These are phyloP conservation scores for Phialocephala subalpina DNA, from an alignment of 2,329 filamentous ascomycete genomes.

Conservation along the genomic window DNA sequence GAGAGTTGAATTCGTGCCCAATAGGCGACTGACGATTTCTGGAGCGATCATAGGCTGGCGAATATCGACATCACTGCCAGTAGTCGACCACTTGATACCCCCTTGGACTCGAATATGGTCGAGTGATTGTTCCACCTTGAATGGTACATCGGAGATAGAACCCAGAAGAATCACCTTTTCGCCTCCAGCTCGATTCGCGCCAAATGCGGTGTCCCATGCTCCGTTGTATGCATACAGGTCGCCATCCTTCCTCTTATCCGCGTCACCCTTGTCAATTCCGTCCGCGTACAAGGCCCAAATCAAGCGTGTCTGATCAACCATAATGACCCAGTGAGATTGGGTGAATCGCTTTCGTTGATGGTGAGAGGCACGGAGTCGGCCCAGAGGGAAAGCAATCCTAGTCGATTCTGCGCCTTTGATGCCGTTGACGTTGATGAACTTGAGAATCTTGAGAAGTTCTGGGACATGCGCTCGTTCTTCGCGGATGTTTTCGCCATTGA, in stretches of 20 bases:
- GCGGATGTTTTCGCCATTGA: background rate
- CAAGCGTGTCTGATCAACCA: constrained; percentile 16
- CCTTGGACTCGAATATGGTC: background rate
- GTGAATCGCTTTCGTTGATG: constrained; percentile 3
- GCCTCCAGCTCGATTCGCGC: background rate
- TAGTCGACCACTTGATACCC: background rate
- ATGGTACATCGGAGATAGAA: constrained; percentile 8
- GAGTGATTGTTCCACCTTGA: constrained; percentile 8
- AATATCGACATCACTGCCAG: background rate
- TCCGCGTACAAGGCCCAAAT: constrained; percentile 20
- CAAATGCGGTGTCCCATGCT: constrained; percentile 16
- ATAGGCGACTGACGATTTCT: constrained; percentile 4
- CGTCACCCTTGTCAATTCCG: constrained; percentile 17
- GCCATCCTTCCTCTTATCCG: background rate
- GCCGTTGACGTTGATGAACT: background rate
- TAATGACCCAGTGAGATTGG: constrained; percentile 21
- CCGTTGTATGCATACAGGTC: background rate
- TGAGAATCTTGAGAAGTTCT: background rate
- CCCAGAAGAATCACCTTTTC: constrained; percentile 19
- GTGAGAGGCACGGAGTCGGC: constrained; percentile 16
- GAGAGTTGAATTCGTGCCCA: constrained; percentile 5
- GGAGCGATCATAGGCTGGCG: constrained; percentile 7
- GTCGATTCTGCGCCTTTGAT: background rate
- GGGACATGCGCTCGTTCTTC: constrained; percentile 1
- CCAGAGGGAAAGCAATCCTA: constrained; percentile 12